Base-by-base conservation (phyloP, 495 filamentous ascomycete species). In the Penicillium pancosmium region DNA sequence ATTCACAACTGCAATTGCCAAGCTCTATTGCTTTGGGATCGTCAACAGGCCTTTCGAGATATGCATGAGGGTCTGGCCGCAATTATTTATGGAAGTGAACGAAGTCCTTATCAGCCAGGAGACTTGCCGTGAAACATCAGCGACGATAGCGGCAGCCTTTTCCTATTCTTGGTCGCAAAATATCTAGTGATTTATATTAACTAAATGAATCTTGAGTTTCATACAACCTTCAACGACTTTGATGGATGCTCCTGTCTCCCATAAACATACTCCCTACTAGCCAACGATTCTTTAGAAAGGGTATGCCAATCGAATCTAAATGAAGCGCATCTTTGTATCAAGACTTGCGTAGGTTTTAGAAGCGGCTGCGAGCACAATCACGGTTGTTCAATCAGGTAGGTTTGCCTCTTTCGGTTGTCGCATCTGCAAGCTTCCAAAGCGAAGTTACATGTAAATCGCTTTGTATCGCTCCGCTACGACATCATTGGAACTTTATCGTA, bases 1-100 rank as follows among this genome's bases (percentile, higher is more conserved):
- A 11, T 40, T n/a, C 18, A 43, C 2, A 40, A 15, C 35, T 54
- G 51, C 36, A 43, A 54, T 54, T 15, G 41, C 6, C 36, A 54
- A n/a, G 35, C 21, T 13, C 51, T 54, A 40, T 40, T 54, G 21
- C 51, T 43, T 6, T 54, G 51, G 36, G 51, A 27, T 54, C 35
- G 11, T 41, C 49, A 34, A 33, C 49, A 52, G 27, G 27, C 49
- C 31, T 33, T 52, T 52, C 25, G 10, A 1, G 15, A 35, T 40
- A 18, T 54, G 41, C 51, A 54, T 15, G 31, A 54, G 51, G 51
- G 51, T 25, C 35, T 38, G 35, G 13, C 35, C 9, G 35, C 35
- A 15, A 10, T 38, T 15, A 38, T 38, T 38, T 8, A 10, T 10
- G 35, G 35, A 38, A 38, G 9, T 38, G 13, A 38, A 38, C 13